phyloP scores from a whole-genome alignment of 306 rosid genomes.

The Mimosa bimucronata region DNA sequence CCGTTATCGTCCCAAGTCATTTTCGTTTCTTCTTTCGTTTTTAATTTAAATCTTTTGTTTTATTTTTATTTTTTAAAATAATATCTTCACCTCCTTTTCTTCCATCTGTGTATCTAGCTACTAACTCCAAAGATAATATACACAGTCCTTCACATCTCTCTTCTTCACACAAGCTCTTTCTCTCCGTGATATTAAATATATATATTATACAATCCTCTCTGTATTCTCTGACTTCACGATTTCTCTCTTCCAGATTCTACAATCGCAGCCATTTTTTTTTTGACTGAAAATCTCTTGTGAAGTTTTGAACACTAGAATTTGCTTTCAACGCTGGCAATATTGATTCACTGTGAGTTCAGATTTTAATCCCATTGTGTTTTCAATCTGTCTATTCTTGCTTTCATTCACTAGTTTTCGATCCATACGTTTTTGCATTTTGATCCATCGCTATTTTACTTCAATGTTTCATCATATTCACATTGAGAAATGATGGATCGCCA shows the following conservation, averaged over 20 bases:
- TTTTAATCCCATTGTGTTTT: slow-evolving; percentile 18
- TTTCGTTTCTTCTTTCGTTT: not conserved
- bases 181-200: not conserved
- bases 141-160: not conserved
- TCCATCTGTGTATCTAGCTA: not conserved
- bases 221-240: slow-evolving; percentile 21
- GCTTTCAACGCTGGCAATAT: not conserved
- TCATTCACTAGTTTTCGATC: slow-evolving; percentile 47
- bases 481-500: slow-evolving; percentile 24
- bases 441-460: slow-evolving; percentile 33
- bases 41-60: not conserved
- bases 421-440: slow-evolving; percentile 48
- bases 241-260: not conserved
- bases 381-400: not conserved
- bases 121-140: not conserved
- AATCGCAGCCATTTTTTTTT: slow-evolving; percentile 25
- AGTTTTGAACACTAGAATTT: slow-evolving; percentile 7
- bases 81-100: not conserved
- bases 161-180: slow-evolving; percentile 10
- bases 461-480: slow-evolving; percentile 2
- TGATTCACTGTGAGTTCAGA: slow-evolving; percentile 19
- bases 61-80: not conserved
- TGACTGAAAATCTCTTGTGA: slow-evolving; percentile 1
- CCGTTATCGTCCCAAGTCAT: slow-evolving; percentile 6
- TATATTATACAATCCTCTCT: not conserved